Conservation (phyloP, 2,329 filamentous ascomycete species). For the Pseudocercospora eumusae region DNA sequence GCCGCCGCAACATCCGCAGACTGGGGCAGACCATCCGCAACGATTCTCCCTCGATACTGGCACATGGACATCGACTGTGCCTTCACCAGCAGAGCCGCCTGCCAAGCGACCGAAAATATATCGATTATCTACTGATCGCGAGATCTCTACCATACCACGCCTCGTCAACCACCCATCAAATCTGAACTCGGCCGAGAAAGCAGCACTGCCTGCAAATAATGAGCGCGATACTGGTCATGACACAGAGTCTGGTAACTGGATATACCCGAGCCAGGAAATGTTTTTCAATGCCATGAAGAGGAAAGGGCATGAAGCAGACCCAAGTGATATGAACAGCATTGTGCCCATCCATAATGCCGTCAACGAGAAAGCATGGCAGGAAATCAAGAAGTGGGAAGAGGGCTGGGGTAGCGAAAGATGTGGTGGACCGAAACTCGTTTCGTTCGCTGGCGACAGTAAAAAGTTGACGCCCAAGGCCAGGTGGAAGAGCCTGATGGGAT, state of each 20-base stretch:
- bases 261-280: constrained; percentile 95
- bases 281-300: constrained; percentile 97
- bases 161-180: constrained; percentile 35
- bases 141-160: constrained; percentile 72
- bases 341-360: constrained; percentile 98
- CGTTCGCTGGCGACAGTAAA: constrained; percentile 69
- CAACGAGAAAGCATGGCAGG: constrained; percentile 91
- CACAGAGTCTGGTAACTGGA: constrained; percentile 78
- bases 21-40: constrained; percentile 1
- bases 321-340: constrained; percentile 81
- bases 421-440: constrained; percentile 77
- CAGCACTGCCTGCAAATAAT: constrained; percentile 60
- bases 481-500: constrained; percentile 78
- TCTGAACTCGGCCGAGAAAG: constrained; percentile 42
- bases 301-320: constrained; percentile 74
- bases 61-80: constrained; percentile 35
- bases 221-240: constrained; percentile 77
- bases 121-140: constrained; percentile 65
- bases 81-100: constrained; percentile 19
- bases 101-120: constrained; percentile 38
- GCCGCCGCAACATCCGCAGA: constrained; percentile 24
- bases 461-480: constrained; percentile 78
- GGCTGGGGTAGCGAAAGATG: constrained; percentile 64
- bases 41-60: constrained; percentile 40
- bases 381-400: constrained; percentile 87